Base-by-base conservation (phyloP, 345 rosid species). In the Crucihimalaya himalaica region DNA sequence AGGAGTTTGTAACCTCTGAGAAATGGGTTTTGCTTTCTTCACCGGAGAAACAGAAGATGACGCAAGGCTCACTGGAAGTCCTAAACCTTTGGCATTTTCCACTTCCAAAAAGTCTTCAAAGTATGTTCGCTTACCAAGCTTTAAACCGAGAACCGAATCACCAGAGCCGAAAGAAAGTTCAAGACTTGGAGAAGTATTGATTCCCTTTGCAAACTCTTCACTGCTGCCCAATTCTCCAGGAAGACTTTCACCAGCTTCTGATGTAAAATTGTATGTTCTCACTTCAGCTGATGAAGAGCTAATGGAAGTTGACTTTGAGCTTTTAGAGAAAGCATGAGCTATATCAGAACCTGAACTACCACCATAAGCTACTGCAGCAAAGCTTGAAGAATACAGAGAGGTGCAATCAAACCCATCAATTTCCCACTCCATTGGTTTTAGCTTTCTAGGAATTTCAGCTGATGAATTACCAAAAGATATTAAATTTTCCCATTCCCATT, bases 401-500 rank as follows among this genome's bases (percentile, higher is more conserved):
- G 63, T 61, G 39, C 69, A 75, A 51, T 28, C 85, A 70, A 63
- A 62, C 34, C 82, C 93, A 74, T 86, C 88, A 48, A 79, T 79
- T 69, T 78, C 93, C 91, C 92, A 86, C 58, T 88, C 92, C 48
- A 80, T 37, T 35, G 71, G 83, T 64, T 58, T 73, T 47, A 78
- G 75, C 69, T 88, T 87, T 78, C 82, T 84, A 8, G 85, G 78
- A 66, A 67, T 81, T 66, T 87, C 97, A 34, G 84, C 70, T 28
- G 89, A 62, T 51, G 84, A 81, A 13, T 83, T 59, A 81, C 81
- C 83, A 70, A 88, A 87, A 83, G 81, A 83, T 39, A 82, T 78
- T 8, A 85, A 73, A 58, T 81, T 87, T n/a, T 92, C 97, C 96
- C 89, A 94, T 52, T 89, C 97, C 92, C 96, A 89, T 75, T 79